phyloP scores from a whole-genome alignment of 2,329 filamentous ascomycete genomes.

The Teratosphaeria zuluensis region DNA sequence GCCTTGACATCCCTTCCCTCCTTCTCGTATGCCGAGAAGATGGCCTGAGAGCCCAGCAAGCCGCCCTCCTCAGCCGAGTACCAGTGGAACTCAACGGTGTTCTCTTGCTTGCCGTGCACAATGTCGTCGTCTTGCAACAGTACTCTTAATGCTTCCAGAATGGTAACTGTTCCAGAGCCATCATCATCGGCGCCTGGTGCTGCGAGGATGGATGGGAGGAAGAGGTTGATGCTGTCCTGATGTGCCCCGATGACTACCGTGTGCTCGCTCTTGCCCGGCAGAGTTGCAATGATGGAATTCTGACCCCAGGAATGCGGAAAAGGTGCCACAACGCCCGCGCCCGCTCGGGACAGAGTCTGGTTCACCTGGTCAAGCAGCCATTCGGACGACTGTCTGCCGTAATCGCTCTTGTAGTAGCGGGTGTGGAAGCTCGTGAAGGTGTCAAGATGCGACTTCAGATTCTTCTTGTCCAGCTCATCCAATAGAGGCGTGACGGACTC shows the following conservation, averaged over 20 bases:
- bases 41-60: conserved; percentile 76
- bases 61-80: conserved; percentile 87
- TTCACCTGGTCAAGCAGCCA: conserved; percentile 75
- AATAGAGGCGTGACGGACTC: conserved; percentile 59
- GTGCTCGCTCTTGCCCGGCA: conserved; percentile 74
- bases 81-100: conserved; percentile 96
- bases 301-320: conserved; percentile 85
- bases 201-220: conserved; percentile 70
- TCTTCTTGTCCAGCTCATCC: conserved; percentile 58
- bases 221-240: conserved; percentile 91
- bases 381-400: conserved; percentile 72
- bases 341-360: conserved; percentile 59
- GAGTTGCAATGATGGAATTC: conserved; percentile 80
- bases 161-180: conserved; percentile 76
- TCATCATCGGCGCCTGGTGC: conserved; percentile 90
- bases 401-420: conserved; percentile 69
- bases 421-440: conserved; percentile 72
- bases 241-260: conserved; percentile 76
- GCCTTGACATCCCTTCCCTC: conserved; percentile 70
- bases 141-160: conserved; percentile 79
- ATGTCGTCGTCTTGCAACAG: conserved; percentile 63
- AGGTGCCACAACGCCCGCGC: conserved; percentile 61
- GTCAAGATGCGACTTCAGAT: conserved; percentile 70
- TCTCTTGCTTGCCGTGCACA: conserved; percentile 57
- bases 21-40: conserved; percentile 74